phyloP scores from a whole-genome alignment of 352 stramenopile genomes.

The Globisporangium okanoganense region DNA sequence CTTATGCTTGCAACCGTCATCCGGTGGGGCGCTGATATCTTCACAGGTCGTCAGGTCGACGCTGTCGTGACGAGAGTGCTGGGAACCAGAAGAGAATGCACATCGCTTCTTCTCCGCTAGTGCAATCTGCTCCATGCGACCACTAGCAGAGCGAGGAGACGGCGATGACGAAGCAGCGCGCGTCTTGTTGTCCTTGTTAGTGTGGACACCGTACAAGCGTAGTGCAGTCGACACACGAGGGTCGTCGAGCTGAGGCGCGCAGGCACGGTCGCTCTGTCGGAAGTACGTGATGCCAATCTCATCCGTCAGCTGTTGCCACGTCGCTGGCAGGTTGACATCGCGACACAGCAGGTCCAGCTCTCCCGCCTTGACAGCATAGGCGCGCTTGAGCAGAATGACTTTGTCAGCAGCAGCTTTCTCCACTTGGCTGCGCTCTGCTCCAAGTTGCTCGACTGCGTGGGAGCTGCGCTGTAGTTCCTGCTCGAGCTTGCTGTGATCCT shows the following conservation, averaged over 20 bases:
- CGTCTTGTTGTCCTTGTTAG: background rate
- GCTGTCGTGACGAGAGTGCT: conserved; percentile 1
- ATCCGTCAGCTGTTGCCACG: conserved; percentile 44
- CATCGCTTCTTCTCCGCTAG: conserved; percentile 20
- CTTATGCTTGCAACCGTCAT: conserved; percentile 56
- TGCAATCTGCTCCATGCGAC: conserved; percentile 3
- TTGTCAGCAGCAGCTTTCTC: conserved; percentile 44
- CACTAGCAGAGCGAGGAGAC: background rate
- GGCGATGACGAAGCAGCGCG: background rate
- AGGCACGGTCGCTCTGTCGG: conserved; percentile 30
- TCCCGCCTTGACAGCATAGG: conserved; percentile 47
- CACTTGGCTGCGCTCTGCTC: conserved; percentile 31
- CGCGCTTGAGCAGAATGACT: conserved; percentile 34
- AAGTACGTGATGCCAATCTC: conserved; percentile 50
- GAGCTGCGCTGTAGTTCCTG: conserved; percentile 27
- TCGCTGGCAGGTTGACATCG: conserved; percentile 33
- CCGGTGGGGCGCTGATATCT: conserved; percentile 40
- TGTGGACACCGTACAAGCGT: conserved; percentile 8
- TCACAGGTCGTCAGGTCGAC: conserved; percentile 28
- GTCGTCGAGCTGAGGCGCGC: conserved; percentile 43
- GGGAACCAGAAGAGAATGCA: conserved; percentile 11
- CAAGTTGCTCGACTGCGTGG: conserved; percentile 23
- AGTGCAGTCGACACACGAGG: conserved; percentile 30
- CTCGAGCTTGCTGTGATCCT: conserved; percentile 44
- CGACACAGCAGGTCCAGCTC: conserved; percentile 53